Evolutionary conservation across 176 grass and related monocot species (phyloP).

Genomic region (Urochloa ruziziensis): DNA sequence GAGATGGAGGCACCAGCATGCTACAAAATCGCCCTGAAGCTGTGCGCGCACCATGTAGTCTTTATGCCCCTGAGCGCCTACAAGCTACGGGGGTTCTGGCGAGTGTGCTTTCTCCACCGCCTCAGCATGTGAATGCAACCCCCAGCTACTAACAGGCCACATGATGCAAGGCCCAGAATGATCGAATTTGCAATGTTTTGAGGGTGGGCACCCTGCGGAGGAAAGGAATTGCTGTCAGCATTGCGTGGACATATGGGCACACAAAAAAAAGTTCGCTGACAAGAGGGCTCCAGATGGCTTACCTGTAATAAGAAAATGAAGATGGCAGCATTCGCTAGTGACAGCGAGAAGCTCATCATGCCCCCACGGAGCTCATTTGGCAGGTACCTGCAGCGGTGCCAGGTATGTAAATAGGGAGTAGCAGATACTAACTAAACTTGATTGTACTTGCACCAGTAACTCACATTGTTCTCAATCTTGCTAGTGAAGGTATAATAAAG

Average conservation of each 20-base stretch:
- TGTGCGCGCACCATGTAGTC: not conserved
- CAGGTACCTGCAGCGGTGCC: conserved; percentile 63
- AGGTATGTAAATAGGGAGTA: conserved; percentile 20
- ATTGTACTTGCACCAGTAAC: not conserved
- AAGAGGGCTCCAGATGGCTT: not conserved
- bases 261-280: not conserved
- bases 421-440: not conserved
- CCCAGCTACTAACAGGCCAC: conserved; percentile 55
- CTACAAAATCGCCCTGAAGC: conserved; percentile 17
- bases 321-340: conserved; percentile 55
- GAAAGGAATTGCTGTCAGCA: conserved; percentile 12
- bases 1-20: not conserved
- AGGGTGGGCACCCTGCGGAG: conserved; percentile 52
- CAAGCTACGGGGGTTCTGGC: conserved; percentile 54
- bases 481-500: conserved; percentile 84
- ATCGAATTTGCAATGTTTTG: conserved; percentile 57
- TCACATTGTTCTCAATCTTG: conserved; percentile 83
- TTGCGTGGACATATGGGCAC: not conserved
- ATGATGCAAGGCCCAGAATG: conserved; percentile 63
- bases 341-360: conserved; percentile 85
- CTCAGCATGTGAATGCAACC: conserved; percentile 61
- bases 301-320: conserved; percentile 67
- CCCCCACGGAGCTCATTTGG: conserved; percentile 94
- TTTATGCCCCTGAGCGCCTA: conserved; percentile 5
- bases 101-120: conserved; percentile 63